Evolutionary conservation across 1,284 basidiomycete species (phyloP).

Genomic region (Papiliotrema fonsecae): DNA sequence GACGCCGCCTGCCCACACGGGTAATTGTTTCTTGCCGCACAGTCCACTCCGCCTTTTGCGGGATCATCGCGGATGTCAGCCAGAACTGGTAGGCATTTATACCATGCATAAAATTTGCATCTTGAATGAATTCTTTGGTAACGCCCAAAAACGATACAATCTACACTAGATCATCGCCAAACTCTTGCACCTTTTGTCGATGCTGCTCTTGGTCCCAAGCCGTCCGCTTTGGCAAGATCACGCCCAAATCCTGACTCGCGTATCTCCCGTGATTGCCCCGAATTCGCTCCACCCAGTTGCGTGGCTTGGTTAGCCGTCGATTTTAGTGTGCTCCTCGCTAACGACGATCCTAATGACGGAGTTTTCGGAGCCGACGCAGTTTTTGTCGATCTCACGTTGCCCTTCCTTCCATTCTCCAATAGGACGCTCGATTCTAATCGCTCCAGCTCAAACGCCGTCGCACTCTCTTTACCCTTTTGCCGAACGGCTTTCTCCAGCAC

Average conservation of each 20-base stretch:
- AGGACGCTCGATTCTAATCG: constrained; percentile 9
- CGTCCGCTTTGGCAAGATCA: constrained; percentile 13
- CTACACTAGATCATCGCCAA: constrained; percentile 1
- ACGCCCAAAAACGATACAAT: no score
- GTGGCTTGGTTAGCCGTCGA: constrained; percentile 1
- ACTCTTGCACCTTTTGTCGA: not conserved
- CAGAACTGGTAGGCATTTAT: no score
- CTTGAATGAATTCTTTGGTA: no score
- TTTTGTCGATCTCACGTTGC: constrained; percentile 10
- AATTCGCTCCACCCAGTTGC: not conserved
- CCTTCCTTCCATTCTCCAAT: constrained; percentile 19
- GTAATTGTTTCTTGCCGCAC: no score
- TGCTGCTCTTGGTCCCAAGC: constrained; percentile 6
- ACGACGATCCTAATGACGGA: constrained; percentile 1
- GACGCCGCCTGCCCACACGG: no score
- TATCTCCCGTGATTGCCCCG: not conserved
- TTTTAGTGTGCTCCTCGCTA: constrained; percentile 7
- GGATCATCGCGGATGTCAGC: no score
- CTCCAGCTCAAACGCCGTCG: constrained; percentile 1
- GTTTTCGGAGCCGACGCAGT: not conserved
- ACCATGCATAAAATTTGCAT: no score
- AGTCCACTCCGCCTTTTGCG: no score
- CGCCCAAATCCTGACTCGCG: constrained; percentile 1
- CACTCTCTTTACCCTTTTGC: constrained; percentile 11
- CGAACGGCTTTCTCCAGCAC: constrained; percentile 37